These are phyloP conservation scores for Plenodomus lindquistii DNA, from an alignment of 2,329 filamentous ascomycete genomes.

Conservation along the genomic window DNA sequence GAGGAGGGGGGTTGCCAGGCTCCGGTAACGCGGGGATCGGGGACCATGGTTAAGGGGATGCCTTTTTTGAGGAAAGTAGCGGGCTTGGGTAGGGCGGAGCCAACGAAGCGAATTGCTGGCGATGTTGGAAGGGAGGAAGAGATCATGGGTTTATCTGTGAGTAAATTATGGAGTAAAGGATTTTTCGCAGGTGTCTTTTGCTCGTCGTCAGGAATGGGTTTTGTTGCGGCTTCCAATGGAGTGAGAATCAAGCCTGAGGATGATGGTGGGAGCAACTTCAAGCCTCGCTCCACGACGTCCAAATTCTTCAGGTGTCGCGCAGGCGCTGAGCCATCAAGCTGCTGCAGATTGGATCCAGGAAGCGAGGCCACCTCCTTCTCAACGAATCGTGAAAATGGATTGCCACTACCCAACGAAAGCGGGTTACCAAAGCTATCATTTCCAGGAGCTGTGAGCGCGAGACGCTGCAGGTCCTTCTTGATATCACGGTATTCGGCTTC, in stretches of 20 bases:
- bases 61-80: slow-evolving; percentile 90
- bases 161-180: slow-evolving; percentile 89
- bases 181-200: slow-evolving; percentile 69
- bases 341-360: slow-evolving; percentile 19
- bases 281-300: slow-evolving; percentile 67
- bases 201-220: slow-evolving; percentile 47
- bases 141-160: slow-evolving; percentile 91
- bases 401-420: slow-evolving; percentile 39
- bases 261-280: slow-evolving; percentile 77
- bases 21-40: slow-evolving; percentile 62
- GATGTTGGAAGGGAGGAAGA: slow-evolving; percentile 83
- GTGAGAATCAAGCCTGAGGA: slow-evolving; percentile 90
- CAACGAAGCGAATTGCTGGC: slow-evolving; percentile 30
- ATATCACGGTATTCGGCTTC: slow-evolving; percentile 83
- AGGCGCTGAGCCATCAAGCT: slow-evolving; percentile 19
- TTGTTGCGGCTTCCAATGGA: slow-evolving; percentile 75
- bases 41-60: slow-evolving; percentile 84
- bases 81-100: slow-evolving; percentile 47
- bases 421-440: slow-evolving; percentile 7
- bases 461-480: slow-evolving; percentile 60
- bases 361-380: slow-evolving; percentile 29
- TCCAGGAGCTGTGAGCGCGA: slow-evolving; percentile 15
- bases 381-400: slow-evolving; percentile 51
- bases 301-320: slow-evolving; percentile 70
- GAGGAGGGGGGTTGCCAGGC: slow-evolving; percentile 71